Evolutionary conservation across 345 rosid genomes (phyloP).

Genomic region (Citrus glauca): DNA sequence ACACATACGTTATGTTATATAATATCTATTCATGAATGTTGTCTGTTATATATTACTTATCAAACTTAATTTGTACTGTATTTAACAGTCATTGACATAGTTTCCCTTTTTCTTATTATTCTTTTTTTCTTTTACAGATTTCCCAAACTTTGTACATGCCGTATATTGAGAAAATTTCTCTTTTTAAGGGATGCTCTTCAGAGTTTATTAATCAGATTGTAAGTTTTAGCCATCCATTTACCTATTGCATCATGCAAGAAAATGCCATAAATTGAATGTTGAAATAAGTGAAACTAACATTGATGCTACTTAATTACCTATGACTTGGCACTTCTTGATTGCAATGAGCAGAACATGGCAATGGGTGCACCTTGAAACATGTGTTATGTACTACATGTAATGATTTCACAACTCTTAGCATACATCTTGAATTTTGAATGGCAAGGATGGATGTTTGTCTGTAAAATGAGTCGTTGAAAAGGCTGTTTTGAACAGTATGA

Average conservation of each 20-base stretch:
- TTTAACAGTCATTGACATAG: background rate
- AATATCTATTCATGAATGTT: background rate
- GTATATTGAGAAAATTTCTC: slow-evolving; percentile 49
- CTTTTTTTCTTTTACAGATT: slow-evolving; percentile 43
- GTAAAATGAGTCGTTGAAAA: background rate
- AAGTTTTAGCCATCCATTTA: slow-evolving; percentile 24
- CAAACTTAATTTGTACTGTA: background rate
- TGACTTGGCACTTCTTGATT: no score
- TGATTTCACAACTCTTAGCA: background rate
- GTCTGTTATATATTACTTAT: background rate
- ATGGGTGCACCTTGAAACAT: background rate
- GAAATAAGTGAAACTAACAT: background rate
- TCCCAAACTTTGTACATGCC: slow-evolving; percentile 62
- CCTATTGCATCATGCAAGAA: background rate
- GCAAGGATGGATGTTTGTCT: background rate
- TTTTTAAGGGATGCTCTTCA: slow-evolving; percentile 71
- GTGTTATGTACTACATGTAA: background rate
- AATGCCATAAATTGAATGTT: background rate
- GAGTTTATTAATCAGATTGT: slow-evolving; percentile 90
- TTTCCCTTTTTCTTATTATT: slow-evolving; percentile 7
- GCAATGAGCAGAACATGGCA: no score
- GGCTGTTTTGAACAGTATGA: background rate
- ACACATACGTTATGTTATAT: background rate
- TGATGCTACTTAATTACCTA: background rate
- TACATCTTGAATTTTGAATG: background rate